Base-by-base conservation (phyloP, 2,329 filamentous ascomycete genomes). In the Trichocomaceae sp. region DNA sequence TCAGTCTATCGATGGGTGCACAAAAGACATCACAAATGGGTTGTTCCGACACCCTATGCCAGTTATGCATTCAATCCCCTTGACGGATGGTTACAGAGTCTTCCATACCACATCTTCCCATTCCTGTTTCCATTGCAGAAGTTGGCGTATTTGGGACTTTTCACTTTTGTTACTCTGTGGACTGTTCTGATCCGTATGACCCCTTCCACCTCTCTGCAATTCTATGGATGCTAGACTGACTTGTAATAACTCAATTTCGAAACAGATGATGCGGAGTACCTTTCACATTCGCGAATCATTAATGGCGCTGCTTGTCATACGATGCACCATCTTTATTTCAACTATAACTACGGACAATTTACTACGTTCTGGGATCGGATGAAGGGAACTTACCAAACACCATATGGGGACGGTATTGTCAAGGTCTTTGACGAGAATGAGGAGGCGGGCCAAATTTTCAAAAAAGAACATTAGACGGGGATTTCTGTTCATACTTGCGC, bases 1-100 rank as follows among this genome's bases (percentile, higher is more conserved):
- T 67, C 70, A 45, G 65, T 89, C 61, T 95, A 95, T 80, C 90
- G 88, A 77, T 76, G 77, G 61, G 78, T 93, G 51, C 89, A 95
- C 80, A 95, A 95, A 82, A 84, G 87, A 60, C 89, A 95, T 74
- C 89, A 95, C 82, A 93, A 92, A 77, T 95, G 89, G 89, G 92
- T 93, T 74, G 90, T 93, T 86, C 89, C 89, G 5, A 90, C 88
- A 1, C 89, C 89, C 0, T 93, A 81, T 69, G 88, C 89, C 48
- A 87, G 83, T 64, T 85, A 91, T 66, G 89, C 89, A 55, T 93
- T 93, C 79, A 87, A 93, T 75, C 88, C 88, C 1, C 70, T 92
- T 48, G 89, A 95, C 67, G 89, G 89, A 64, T 93, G 83, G 70
- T 77, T 82, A n/a, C 89, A 95, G 76, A 85, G 84, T 54, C 65